phyloP scores from a whole-genome alignment of 1,284 basidiomycete species.

The Microbotryum violaceum region DNA sequence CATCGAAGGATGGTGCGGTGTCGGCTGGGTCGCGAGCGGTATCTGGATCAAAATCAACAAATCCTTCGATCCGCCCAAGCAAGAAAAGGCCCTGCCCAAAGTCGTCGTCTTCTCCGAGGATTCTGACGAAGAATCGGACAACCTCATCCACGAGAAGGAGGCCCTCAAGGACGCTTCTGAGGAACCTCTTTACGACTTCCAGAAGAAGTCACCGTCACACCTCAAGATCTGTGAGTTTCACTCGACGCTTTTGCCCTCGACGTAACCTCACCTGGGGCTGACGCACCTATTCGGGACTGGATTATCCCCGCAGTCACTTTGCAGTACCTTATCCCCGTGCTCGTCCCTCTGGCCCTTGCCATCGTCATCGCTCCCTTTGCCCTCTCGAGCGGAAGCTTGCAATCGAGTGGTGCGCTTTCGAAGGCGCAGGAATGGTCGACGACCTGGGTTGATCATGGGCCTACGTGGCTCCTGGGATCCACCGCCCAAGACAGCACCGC shows the following conservation, averaged over 20 bases:
- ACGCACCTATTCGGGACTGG: too few species aligned
- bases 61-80: slow-evolving; percentile 22
- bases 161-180: background rate
- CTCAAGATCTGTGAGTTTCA: background rate
- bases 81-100: too few species aligned
- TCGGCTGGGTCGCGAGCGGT: slow-evolving; percentile 28
- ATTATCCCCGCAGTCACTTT: background rate
- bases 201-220: background rate
- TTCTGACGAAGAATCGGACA: background rate
- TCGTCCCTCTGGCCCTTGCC: slow-evolving; percentile 11
- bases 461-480: background rate
- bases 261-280: background rate
- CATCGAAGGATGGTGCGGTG: slow-evolving; percentile 25
- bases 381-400: background rate
- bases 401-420: background rate
- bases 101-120: background rate
- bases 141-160: slow-evolving; percentile 10
- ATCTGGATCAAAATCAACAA: slow-evolving; percentile 32
- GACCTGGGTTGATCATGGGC: background rate
- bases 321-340: slow-evolving; percentile 17
- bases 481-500: background rate
- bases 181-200: background rate
- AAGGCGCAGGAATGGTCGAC: background rate
- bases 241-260: background rate
- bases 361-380: slow-evolving; percentile 6